Percentiles rank a stretch among this genome's conserved stretches.
Evolutionary conservation across 2,329 filamentous ascomycete genomes (phyloP).

Genomic region (Colletotrichum karsti): DNA sequence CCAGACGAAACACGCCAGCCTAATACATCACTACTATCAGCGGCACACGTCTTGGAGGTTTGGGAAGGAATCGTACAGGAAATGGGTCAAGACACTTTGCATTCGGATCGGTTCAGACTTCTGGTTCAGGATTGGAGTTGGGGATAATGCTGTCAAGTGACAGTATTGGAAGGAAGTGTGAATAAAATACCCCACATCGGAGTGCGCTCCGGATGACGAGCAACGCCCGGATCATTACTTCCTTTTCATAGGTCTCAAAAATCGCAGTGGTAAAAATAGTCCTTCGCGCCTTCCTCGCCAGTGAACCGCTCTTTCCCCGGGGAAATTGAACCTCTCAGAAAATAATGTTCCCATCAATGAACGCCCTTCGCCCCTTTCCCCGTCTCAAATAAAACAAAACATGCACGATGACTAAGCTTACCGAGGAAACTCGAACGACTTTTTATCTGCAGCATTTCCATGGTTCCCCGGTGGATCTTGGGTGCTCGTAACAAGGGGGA

Average conservation of each 20-base stretch:
- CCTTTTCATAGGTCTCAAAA: no score
- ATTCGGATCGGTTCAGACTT: not conserved
- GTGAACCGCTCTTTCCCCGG: no score
- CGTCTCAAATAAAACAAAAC: not conserved
- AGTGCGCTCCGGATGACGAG: not conserved
- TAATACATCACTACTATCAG: not conserved
- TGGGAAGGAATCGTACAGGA: not conserved
- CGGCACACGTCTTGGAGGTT: not conserved
- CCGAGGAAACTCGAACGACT: slow-evolving; percentile 13
- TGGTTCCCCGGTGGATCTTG: slow-evolving; percentile 13
- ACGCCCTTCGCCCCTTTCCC: not conserved
- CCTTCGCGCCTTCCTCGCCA: no score
- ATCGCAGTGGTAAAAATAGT: no score
- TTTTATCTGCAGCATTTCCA: not conserved
- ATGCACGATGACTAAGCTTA: slow-evolving; percentile 19
- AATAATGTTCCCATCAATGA: no score
- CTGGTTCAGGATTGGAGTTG: not conserved
- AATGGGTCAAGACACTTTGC: not conserved
- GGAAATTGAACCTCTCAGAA: no score
- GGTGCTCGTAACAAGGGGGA: slow-evolving; percentile 2
- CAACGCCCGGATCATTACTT: not conserved
- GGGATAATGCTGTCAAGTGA: not conserved
- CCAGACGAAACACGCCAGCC: not conserved
- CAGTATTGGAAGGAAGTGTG: not conserved
- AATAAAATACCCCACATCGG: not conserved